Evolutionary conservation across 139 green algal species (phyloP).

Genomic region (Pleodorina starrii): DNA sequence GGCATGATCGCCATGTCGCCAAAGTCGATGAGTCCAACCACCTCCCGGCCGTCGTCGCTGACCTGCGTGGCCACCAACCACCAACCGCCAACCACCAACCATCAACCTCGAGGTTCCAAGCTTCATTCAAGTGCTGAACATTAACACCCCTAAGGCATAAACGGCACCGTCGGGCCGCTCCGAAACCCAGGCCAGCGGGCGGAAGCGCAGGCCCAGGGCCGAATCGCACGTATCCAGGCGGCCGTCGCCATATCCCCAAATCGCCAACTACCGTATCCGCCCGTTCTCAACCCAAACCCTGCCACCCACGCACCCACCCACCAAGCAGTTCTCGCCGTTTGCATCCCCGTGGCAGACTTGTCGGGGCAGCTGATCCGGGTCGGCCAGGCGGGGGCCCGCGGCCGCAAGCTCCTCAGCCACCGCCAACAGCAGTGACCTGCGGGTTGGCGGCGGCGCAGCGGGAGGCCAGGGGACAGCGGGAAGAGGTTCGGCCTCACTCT

Average conservation of each 20-base stretch:
- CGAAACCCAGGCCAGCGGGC: too few species aligned
- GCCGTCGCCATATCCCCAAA: too few species aligned
- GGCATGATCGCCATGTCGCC: constrained; percentile 42
- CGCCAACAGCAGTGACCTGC: not conserved
- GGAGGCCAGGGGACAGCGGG: not conserved
- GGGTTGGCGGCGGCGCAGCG: not conserved
- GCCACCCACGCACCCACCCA: not conserved
- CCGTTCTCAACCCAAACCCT: not conserved
- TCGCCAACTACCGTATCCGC: not conserved
- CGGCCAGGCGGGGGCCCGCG: not conserved
- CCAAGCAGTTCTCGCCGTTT: constrained; percentile 38
- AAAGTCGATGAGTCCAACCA: constrained; percentile 28
- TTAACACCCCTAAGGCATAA: too few species aligned
- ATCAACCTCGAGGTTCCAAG: too few species aligned
- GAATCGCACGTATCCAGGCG: too few species aligned
- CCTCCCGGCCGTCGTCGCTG: not conserved
- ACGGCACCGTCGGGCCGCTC: too few species aligned
- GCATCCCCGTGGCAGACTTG: constrained; percentile 44
- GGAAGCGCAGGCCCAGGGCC: too few species aligned
- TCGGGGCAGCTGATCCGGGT: not conserved
- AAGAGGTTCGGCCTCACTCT: too few species aligned
- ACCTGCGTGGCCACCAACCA: not conserved
- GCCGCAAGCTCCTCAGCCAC: constrained; percentile 12
- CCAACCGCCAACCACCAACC: too few species aligned
- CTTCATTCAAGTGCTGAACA: too few species aligned